A percentile compares a stretch with the other conserved stretches of the same genome.
These are phyloP conservation scores for Epichloe brachyelytri DNA, from an alignment of 2,329 filamentous ascomycete genomes.

Conservation along the genomic window DNA sequence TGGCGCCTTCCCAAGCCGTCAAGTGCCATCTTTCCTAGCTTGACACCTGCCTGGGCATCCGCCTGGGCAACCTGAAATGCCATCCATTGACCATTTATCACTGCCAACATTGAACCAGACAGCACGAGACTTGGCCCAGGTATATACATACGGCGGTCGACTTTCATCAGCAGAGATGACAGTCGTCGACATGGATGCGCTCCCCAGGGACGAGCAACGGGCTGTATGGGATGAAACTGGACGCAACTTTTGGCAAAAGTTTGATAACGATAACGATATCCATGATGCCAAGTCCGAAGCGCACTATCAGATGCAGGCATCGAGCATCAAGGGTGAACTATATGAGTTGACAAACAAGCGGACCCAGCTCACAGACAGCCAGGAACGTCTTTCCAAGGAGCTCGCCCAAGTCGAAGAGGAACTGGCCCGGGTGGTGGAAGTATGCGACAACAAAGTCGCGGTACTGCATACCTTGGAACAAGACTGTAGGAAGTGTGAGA, in stretches of 20 bases:
- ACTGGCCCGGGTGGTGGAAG: constrained; percentile 18
- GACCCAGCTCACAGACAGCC: constrained; percentile 15
- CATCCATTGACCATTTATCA: background rate
- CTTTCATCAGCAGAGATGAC: constrained; percentile 5
- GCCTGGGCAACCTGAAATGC: background rate
- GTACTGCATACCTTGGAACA: constrained; percentile 21
- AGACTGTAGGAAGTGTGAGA: constrained; percentile 18
- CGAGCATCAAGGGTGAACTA: constrained; percentile 17
- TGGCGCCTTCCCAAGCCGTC: background rate
- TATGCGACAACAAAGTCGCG: constrained; percentile 20
- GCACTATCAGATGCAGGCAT: constrained; percentile 13
- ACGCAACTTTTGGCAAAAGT: constrained; percentile 21
- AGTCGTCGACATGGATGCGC: constrained; percentile 15
- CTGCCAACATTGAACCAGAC: too few relatives aligned
- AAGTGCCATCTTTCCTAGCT: background rate
- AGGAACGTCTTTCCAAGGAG: constrained; percentile 17
- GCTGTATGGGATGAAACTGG: constrained; percentile 25
- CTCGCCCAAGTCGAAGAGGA: constrained; percentile 25
- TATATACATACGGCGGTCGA: too few relatives aligned
- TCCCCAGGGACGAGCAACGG: constrained; percentile 19
- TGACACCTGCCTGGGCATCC: background rate
- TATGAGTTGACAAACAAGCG: constrained; percentile 16
- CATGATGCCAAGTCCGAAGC: constrained; percentile 14
- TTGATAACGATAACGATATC: constrained; percentile 13
- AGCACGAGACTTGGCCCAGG: too few relatives aligned